phyloP scores from a whole-genome alignment of 2,329 filamentous ascomycete species.

The Golovinomyces cichoracearum region DNA sequence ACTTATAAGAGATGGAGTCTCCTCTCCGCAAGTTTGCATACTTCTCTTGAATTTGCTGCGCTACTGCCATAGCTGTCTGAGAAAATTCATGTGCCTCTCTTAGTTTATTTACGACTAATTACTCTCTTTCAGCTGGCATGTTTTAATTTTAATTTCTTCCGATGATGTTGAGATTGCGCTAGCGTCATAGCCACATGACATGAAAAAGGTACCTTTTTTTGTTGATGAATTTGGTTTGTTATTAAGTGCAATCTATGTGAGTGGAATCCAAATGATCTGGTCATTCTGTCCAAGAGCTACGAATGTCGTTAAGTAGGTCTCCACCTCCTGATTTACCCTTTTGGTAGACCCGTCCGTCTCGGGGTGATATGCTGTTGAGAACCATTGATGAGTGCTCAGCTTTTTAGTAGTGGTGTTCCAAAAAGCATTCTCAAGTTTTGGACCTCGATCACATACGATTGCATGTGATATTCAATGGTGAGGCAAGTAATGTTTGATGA shows the following conservation, averaged over 20 bases:
- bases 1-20: neutral
- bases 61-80: neutral
- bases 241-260: neutral
- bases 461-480: neutral
- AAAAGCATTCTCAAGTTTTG: neutral
- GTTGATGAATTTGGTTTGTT: neutral
- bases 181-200: neutral
- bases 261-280: neutral
- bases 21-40: neutral
- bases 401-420: neutral
- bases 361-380: neutral
- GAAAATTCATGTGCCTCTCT: constrained; percentile 1
- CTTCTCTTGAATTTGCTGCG: neutral
- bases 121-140: neutral
- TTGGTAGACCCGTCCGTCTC: neutral
- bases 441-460: neutral
- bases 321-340: neutral
- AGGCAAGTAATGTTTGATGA: neutral
- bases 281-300: neutral
- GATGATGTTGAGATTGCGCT: neutral
- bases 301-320: neutral
- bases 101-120: neutral
- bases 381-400: neutral
- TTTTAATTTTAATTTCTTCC: neutral
- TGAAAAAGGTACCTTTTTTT: neutral